Evolutionary conservation across 2,329 filamentous ascomycete species (phyloP).

Genomic region (Neofusicoccum parvum): DNA sequence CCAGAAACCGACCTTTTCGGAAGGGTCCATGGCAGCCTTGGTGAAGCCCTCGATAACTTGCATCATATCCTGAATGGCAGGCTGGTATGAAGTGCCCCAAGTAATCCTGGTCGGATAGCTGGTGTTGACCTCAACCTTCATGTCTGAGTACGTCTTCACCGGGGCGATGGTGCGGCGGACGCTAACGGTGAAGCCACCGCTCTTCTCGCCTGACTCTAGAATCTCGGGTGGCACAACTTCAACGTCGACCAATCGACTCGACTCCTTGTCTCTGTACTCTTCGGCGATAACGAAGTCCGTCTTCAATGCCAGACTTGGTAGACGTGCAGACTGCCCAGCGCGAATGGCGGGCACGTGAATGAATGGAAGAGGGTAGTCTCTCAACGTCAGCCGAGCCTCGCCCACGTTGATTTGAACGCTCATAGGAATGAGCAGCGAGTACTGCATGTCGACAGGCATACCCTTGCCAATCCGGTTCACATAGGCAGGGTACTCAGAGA

Average conservation of each 20-base stretch:
- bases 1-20: conserved; percentile 95
- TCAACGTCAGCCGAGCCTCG: conserved; percentile 80
- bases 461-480: conserved; percentile 92
- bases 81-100: conserved; percentile 97
- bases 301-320: conserved; percentile 80
- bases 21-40: conserved; percentile 90
- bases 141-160: conserved; percentile 95
- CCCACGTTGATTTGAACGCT: conserved; percentile 87
- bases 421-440: conserved; percentile 87
- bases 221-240: conserved; percentile 76
- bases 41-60: conserved; percentile 98
- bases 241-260: conserved; percentile 77
- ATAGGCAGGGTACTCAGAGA: conserved; percentile 79
- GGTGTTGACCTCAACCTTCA: conserved; percentile 90
- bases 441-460: conserved; percentile 89
- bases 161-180: conserved; percentile 90
- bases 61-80: conserved; percentile 99
- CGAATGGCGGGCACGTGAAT: conserved; percentile 86
- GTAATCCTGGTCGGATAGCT: conserved; percentile 89
- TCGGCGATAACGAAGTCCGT: conserved; percentile 96
- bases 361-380: conserved; percentile 91
- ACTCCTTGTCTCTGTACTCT: conserved; percentile 81
- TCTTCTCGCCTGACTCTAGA: conserved; percentile 56
- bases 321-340: conserved; percentile 73
- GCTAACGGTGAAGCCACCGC: conserved; percentile 76